Percentiles rank a stretch among this genome's conserved stretches.
phyloP scores from a whole-genome alignment of 2,329 filamentous ascomycete genomes.

The Didymella exigua region DNA sequence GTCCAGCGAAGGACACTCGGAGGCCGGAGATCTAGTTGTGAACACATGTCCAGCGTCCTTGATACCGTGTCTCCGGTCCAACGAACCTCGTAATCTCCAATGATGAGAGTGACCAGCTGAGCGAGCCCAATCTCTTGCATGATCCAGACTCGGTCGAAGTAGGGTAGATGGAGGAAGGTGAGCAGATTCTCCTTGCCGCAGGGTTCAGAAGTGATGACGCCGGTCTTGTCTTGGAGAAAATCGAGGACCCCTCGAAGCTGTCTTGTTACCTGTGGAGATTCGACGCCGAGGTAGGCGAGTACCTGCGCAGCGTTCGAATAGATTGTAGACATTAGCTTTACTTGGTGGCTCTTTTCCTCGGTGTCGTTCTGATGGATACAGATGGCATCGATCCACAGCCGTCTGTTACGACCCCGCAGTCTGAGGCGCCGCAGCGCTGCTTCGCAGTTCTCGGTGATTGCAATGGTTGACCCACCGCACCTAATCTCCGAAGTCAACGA shows the following conservation, averaged over 20 bases:
- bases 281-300: slow-evolving; percentile 1
- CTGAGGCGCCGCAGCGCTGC: slow-evolving; percentile 13
- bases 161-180: neutral
- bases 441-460: slow-evolving; percentile 21
- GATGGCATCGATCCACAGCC: slow-evolving; percentile 27
- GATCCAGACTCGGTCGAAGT: slow-evolving; percentile 24
- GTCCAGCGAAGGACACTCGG: neutral
- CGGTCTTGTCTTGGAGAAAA: neutral
- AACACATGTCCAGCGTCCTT: neutral
- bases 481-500: neutral
- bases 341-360: slow-evolving; percentile 19
- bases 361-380: slow-evolving; percentile 27
- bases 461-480: neutral
- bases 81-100: neutral
- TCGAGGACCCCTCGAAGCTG: neutral
- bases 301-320: slow-evolving; percentile 12
- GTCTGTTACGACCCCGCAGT: neutral
- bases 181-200: neutral
- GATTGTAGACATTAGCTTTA: slow-evolving; percentile 21
- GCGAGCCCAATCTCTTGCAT: slow-evolving; percentile 26
- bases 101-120: neutral
- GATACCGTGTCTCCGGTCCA: neutral
- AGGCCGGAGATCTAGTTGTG: neutral
- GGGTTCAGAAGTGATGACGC: too few relatives aligned
- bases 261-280: neutral